phyloP scores from a whole-genome alignment of 2,329 filamentous ascomycete species.

The Samsoniella hepiali region DNA sequence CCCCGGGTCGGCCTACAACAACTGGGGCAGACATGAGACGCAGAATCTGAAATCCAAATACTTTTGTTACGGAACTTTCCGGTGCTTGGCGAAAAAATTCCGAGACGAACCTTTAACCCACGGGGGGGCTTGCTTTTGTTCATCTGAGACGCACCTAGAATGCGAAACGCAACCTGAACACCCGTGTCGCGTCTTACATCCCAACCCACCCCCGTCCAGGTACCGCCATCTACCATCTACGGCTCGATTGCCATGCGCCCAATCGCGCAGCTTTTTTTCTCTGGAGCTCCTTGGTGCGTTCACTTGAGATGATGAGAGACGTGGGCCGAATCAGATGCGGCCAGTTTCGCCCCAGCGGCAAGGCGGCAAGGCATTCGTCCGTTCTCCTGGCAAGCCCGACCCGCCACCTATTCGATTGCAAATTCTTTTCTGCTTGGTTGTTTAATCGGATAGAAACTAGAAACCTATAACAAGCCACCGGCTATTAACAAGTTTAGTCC shows the following conservation, averaged over 20 bases:
- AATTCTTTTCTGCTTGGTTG: background rate
- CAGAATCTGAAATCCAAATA: conserved; percentile 5
- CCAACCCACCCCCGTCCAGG: background rate
- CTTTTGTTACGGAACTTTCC: background rate
- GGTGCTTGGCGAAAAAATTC: background rate
- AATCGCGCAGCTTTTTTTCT: background rate
- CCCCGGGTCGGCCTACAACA: background rate
- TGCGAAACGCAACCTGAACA: conserved; percentile 9
- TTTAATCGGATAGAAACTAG: background rate
- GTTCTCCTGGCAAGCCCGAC: background rate
- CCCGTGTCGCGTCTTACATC: conserved; percentile 12
- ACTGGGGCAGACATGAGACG: background rate
- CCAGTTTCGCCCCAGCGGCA: background rate
- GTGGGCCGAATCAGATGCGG: background rate
- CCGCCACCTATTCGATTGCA: too few species aligned
- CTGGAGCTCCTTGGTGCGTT: background rate
- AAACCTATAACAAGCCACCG: background rate
- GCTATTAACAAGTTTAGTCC: too few species aligned
- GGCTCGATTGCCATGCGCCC: background rate
- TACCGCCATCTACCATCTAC: background rate
- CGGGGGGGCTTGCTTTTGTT: background rate
- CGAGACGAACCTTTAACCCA: conserved; percentile 1
- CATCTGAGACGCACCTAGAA: conserved; percentile 10
- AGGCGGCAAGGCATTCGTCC: background rate
- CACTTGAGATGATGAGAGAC: background rate